A percentile compares a stretch with the other conserved stretches of the same genome.
Evolutionary conservation across 192 early-diverging fungal species (phyloP).

Genomic region (Lobosporangium transversale): DNA sequence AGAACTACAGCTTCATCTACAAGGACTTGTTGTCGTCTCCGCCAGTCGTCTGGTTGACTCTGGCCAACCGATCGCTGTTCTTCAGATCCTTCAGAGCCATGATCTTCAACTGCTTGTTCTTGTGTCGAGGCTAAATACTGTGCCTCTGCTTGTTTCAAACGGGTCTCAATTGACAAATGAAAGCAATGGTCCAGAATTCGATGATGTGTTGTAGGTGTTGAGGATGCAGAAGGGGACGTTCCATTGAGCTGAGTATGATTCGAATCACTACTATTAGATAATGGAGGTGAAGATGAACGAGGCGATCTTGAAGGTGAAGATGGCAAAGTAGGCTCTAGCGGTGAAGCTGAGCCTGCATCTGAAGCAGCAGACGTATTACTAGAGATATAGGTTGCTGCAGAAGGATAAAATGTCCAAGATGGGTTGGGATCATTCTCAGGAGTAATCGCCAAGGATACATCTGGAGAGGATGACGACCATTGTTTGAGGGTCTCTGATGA

Average conservation of each 20-base stretch:
- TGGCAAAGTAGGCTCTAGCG: background rate
- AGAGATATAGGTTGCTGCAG: slow-evolving; percentile 27
- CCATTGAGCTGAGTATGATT: background rate
- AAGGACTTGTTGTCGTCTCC: slow-evolving; percentile 22
- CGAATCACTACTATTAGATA: background rate
- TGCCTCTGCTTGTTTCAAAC: slow-evolving; percentile 60
- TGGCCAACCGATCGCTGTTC: background rate
- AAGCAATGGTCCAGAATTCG: slow-evolving; percentile 63
- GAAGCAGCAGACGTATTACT: background rate
- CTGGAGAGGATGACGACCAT: background rate
- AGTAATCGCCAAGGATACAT: background rate
- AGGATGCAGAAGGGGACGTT: background rate
- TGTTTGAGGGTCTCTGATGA: background rate
- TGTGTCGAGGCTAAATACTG: slow-evolving; percentile 51
- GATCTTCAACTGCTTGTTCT: slow-evolving; percentile 48
- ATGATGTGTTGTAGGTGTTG: slow-evolving; percentile 58
- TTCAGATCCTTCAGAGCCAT: slow-evolving; percentile 13
- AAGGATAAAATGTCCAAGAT: slow-evolving; percentile 43
- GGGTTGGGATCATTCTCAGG: slow-evolving; percentile 33
- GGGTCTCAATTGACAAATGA: slow-evolving; percentile 61
- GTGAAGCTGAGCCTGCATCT: slow-evolving; percentile 3
- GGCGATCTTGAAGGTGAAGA: slow-evolving; percentile 25
- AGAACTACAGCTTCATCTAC: slow-evolving; percentile 46
- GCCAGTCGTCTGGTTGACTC: slow-evolving; percentile 24
- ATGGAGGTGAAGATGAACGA: slow-evolving; percentile 32